These are phyloP conservation scores for Hypocrella siamensis DNA, from an alignment of 2,329 filamentous ascomycete genomes.

Conservation along the genomic window DNA sequence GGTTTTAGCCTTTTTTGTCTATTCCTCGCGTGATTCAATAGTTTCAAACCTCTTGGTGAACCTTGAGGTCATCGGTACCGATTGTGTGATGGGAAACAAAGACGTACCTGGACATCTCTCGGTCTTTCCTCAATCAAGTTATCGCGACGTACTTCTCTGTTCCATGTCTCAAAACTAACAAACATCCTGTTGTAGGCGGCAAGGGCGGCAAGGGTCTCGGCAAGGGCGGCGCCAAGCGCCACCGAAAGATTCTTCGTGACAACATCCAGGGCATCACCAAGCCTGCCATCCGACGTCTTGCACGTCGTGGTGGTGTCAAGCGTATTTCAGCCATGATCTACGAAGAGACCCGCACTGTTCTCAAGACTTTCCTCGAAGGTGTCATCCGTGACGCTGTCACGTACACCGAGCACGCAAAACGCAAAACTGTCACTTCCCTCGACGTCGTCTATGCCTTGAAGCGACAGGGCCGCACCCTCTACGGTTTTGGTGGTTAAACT, in stretches of 20 bases:
- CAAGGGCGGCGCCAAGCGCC: slow-evolving; percentile 97
- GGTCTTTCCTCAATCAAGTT: too few species aligned
- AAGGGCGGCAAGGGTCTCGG: slow-evolving; percentile 97
- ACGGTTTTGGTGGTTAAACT: slow-evolving; percentile 75
- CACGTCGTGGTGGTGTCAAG: slow-evolving; percentile 98
- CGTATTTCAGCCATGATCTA: slow-evolving; percentile 95
- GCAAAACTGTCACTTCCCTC: slow-evolving; percentile 61
- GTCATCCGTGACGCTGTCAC: slow-evolving; percentile 66
- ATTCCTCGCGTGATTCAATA: slow-evolving; percentile 1
- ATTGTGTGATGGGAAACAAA: too few species aligned
- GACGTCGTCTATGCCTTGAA: slow-evolving; percentile 54
- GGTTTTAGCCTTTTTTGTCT: slow-evolving; percentile 6
- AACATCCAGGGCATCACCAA: slow-evolving; percentile 99
- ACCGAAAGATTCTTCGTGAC: slow-evolving; percentile 98
- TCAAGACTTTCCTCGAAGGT: slow-evolving; percentile 64
- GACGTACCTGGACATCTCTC: too few species aligned
- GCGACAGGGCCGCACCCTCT: slow-evolving; percentile 61
- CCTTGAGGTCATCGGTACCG: too few species aligned
- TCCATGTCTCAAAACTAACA: slow-evolving; percentile 25
- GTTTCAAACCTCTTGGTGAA: too few species aligned
- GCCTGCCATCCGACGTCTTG: slow-evolving; percentile 95
- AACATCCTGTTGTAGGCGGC: slow-evolving; percentile 44
- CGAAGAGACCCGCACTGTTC: slow-evolving; percentile 62
- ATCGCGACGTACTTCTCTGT: too few species aligned
- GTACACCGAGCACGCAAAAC: slow-evolving; percentile 69